Evolutionary conservation across 2,329 filamentous ascomycete genomes (phyloP), one percentile per base, ranked within the genome.

Genomic region (Cercospora berteroae): DNA sequence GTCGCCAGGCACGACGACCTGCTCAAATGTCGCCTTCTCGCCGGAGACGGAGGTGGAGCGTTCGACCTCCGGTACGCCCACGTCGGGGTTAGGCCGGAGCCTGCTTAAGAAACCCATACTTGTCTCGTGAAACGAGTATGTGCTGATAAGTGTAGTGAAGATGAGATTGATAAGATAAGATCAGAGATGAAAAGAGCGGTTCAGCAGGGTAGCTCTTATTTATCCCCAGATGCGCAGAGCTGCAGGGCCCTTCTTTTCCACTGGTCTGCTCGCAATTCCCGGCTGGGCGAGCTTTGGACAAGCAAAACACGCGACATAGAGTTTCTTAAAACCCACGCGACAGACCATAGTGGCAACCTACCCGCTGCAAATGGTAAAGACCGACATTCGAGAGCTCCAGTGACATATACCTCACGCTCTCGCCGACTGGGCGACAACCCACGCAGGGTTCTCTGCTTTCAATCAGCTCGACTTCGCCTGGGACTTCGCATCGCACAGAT

Each of bases 31-130:
- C 3, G 12, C 20, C 39, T 44, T 39, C 20, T 62, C 63, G 44
- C 39, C 52, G 5, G 33, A 50, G 25, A 48, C 23, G 10, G 59
- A 29, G 20, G 36, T 6, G 8, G 59, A 31, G 25, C 59, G 59
- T 36, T 29, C 50, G 44, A 66, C 65, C 33, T 70, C 68, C 31
- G 66, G 68, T 4, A 58, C 42, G 18, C 31, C 60, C 16, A 48
- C 33, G 9, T 52, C 63, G 39, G 68, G 60, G 27, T 58, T 60
- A 16, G 66, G 61, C 31, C 60, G 27, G 4, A 65, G 50, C 60
- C 50, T 64, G 39, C 39, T 68, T 52, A 70, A 48, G 18, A 65
- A 42, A 31, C 63, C 63, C 63, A 65, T 65, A 39, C 29, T 20
- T 60, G 18, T 27, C 20, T 27, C 13, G 33, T 44, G 12, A 16